Conservation (phyloP, 2,329 filamentous ascomycete genomes). For the Thielaviopsis cerberus region DNA sequence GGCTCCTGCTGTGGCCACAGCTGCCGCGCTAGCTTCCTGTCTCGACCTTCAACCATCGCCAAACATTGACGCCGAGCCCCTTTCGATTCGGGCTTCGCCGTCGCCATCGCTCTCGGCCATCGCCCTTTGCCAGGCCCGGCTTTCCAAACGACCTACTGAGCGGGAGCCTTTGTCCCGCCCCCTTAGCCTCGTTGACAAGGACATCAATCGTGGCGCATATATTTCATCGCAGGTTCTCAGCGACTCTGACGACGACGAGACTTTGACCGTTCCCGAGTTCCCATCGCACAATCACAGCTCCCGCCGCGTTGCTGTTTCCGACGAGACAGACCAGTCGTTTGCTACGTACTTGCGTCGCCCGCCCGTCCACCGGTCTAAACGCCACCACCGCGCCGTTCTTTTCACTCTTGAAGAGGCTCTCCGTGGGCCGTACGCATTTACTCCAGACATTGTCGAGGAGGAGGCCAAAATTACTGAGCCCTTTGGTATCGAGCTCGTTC, state of each 20-base stretch:
- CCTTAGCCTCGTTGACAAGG: conserved; percentile 19
- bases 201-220: conserved; percentile 16
- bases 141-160: conserved; percentile 2
- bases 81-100: conserved; percentile 21
- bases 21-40: not conserved
- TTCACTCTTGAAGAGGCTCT: conserved; percentile 84
- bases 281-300: conserved; percentile 14
- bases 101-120: conserved; percentile 24
- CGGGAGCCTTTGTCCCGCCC: conserved; percentile 12
- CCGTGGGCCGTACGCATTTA: conserved; percentile 65
- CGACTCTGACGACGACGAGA: conserved; percentile 24
- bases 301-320: conserved; percentile 1
- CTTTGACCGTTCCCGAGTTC: conserved; percentile 18
- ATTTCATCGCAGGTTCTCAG: conserved; percentile 31
- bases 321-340: conserved; percentile 3
- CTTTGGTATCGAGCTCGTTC: conserved; percentile 36
- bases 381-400: conserved; percentile 76
- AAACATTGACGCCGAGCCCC: conserved; percentile 26
- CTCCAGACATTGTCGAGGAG: conserved; percentile 68
- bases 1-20: not conserved
- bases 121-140: conserved; percentile 13
- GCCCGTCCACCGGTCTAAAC: conserved; percentile 51
- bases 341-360: conserved; percentile 21
- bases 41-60: conserved; percentile 28
- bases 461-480: conserved; percentile 85